Evolutionary conservation across 2,329 filamentous ascomycete genomes (phyloP).

Genomic region (Fusarium robinianum): DNA sequence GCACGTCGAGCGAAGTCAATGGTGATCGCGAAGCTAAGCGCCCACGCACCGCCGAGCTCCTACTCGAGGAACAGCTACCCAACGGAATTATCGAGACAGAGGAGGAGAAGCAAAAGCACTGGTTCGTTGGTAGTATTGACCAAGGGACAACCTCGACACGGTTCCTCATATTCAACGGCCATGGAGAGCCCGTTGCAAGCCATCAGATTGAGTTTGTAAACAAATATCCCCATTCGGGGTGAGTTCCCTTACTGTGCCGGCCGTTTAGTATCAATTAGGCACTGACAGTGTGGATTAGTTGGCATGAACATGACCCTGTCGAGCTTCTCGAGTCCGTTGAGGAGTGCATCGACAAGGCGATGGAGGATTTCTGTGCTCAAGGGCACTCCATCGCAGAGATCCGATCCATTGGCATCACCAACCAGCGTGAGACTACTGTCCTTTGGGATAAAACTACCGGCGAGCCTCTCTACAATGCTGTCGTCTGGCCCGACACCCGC

Average conservation of each 20-base stretch:
- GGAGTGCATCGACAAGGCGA: slow-evolving; percentile 77
- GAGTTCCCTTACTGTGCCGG: slow-evolving; percentile 43
- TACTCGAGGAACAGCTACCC: slow-evolving; percentile 36
- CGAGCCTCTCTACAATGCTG: slow-evolving; percentile 79
- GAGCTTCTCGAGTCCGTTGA: slow-evolving; percentile 77
- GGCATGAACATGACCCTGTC: slow-evolving; percentile 86
- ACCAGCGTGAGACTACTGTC: slow-evolving; percentile 86
- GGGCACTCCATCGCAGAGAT: slow-evolving; percentile 72
- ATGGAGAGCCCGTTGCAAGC: slow-evolving; percentile 76
- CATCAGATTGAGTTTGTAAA: slow-evolving; percentile 89
- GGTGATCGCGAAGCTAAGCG: slow-evolving; percentile 20
- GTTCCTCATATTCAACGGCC: slow-evolving; percentile 86
- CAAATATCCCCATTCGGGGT: slow-evolving; percentile 84
- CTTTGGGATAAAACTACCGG: slow-evolving; percentile 84
- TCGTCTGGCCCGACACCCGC: slow-evolving; percentile 89
- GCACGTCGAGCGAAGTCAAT: slow-evolving; percentile 8
- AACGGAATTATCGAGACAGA: slow-evolving; percentile 40
- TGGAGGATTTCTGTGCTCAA: slow-evolving; percentile 69
- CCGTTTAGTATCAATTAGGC: slow-evolving; percentile 8
- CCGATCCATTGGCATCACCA: slow-evolving; percentile 81
- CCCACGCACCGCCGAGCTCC: slow-evolving; percentile 30
- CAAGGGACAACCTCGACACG: slow-evolving; percentile 88
- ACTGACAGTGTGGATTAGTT: slow-evolving; percentile 66
- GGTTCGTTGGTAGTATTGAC: slow-evolving; percentile 86
- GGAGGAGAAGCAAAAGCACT: slow-evolving; percentile 46